Evolutionary conservation across 2,329 filamentous ascomycete genomes (phyloP).

Genomic region (Cladosporium sp.): DNA sequence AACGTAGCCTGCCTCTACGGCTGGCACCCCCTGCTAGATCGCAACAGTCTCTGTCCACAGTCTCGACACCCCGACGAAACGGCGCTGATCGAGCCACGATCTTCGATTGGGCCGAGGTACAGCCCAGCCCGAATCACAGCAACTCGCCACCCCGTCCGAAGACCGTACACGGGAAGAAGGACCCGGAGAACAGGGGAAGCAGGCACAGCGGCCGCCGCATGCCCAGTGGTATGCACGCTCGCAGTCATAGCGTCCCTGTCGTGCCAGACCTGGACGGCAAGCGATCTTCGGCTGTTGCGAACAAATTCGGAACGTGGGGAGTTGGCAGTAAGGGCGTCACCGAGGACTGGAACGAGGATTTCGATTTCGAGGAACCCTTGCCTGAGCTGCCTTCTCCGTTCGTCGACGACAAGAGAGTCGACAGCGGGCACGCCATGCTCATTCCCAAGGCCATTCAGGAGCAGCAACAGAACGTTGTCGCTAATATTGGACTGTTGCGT

Average conservation of each 20-base stretch:
- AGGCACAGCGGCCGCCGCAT: constrained; percentile 60
- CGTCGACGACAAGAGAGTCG: constrained; percentile 33
- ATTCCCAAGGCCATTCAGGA: constrained; percentile 75
- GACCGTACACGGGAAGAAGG: constrained; percentile 71
- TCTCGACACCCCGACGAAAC: constrained; percentile 34
- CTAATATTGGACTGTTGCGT: constrained; percentile 75
- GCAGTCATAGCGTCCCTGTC: constrained; percentile 75
- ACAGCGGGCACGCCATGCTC: constrained; percentile 52
- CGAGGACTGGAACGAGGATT: constrained; percentile 87
- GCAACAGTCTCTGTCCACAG: constrained; percentile 26
- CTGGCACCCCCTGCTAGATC: constrained; percentile 20
- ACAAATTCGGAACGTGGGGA: constrained; percentile 77
- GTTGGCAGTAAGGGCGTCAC: constrained; percentile 71
- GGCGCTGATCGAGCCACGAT: constrained; percentile 51
- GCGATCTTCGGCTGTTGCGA: constrained; percentile 51
- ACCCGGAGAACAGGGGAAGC: constrained; percentile 63
- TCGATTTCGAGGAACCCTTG: constrained; percentile 60
- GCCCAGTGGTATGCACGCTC: constrained; percentile 63
- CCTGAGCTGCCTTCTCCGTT: constrained; percentile 29
- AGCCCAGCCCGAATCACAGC: constrained; percentile 57
- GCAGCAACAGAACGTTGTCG: constrained; percentile 73
- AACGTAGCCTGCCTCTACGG: constrained; percentile 17
- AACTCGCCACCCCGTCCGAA: constrained; percentile 59
- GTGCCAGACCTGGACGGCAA: constrained; percentile 52
- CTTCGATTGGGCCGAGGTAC: constrained; percentile 72